Evolutionary conservation across 495 filamentous ascomycete genomes (phyloP).

Genomic region (Hyphodiscus hymeniophilus): DNA sequence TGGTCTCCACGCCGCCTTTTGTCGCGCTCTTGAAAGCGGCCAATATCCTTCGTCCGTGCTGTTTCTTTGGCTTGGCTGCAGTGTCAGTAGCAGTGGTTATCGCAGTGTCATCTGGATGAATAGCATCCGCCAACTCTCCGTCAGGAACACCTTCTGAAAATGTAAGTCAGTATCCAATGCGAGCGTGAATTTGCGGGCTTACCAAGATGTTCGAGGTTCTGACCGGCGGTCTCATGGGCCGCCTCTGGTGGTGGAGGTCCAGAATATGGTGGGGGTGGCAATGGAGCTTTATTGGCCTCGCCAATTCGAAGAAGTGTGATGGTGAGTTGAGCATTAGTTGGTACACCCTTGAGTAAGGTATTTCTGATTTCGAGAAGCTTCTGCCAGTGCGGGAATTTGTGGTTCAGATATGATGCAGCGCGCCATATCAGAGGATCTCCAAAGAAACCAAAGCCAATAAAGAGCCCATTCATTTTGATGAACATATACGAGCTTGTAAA

Average conservation of each 20-base stretch:
- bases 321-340: constrained; percentile 81
- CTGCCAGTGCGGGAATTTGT: constrained; percentile 64
- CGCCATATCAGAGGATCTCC: constrained; percentile 63
- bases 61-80: constrained; percentile 11
- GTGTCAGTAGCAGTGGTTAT: background rate
- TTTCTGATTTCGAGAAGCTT: constrained; percentile 49
- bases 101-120: constrained; percentile 29
- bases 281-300: constrained; percentile 71
- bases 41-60: constrained; percentile 13
- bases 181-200: background rate
- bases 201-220: constrained; percentile 28
- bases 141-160: constrained; percentile 27
- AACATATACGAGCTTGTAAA: constrained; percentile 67
- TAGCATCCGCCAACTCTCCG: constrained; percentile 35
- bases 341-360: constrained; percentile 70
- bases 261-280: constrained; percentile 69
- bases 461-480: constrained; percentile 58
- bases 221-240: constrained; percentile 38
- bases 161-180: constrained; percentile 3
- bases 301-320: constrained; percentile 80
- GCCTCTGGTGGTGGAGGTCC: constrained; percentile 41
- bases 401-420: constrained; percentile 53
- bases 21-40: constrained; percentile 16
- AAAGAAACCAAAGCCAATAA: constrained; percentile 68
- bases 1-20: constrained; percentile 21